Percentiles rank a stretch among this genome's conserved stretches.
Conservation (phyloP, 495 filamentous ascomycete genomes). For the Alectoria sarmentosa region DNA sequence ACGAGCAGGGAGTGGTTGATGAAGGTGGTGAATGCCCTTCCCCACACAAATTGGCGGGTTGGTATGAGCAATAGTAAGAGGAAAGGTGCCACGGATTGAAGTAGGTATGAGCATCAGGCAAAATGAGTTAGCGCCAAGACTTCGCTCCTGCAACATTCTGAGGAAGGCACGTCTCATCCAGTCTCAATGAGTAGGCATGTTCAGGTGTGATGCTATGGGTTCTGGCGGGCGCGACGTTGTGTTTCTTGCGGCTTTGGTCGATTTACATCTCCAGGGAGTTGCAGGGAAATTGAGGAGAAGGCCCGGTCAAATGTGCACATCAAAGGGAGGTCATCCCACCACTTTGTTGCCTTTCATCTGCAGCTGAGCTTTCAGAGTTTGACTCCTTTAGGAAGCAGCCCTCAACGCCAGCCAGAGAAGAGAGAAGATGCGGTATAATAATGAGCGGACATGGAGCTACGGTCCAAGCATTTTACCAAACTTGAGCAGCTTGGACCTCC, state of each 20-base stretch:
- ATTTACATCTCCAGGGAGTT: not conserved
- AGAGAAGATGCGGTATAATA: not conserved
- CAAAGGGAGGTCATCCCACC: not conserved
- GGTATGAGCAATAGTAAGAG: not conserved
- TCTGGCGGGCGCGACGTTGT: not conserved
- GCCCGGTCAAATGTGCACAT: not conserved
- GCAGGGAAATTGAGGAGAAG: not conserved
- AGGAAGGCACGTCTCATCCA: constrained; percentile 8
- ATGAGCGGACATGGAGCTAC: not conserved
- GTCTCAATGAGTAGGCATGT: not conserved
- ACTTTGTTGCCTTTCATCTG: not conserved
- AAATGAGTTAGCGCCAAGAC: not conserved
- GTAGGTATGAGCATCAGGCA: not conserved
- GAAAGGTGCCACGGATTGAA: not conserved
- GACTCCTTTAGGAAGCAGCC: not conserved
- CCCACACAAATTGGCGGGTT: too few species aligned
- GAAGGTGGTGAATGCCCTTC: too few species aligned
- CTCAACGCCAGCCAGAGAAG: not conserved
- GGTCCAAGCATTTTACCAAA: not conserved
- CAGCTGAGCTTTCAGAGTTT: not conserved
- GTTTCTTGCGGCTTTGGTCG: not conserved
- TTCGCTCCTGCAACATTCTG: not conserved
- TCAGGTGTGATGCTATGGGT: not conserved
- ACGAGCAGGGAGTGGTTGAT: constrained; percentile 12
- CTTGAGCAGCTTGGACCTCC: not conserved